These are phyloP conservation scores for Silene uniflora DNA, from an alignment of 148 eudicot species.

Conservation along the genomic window DNA sequence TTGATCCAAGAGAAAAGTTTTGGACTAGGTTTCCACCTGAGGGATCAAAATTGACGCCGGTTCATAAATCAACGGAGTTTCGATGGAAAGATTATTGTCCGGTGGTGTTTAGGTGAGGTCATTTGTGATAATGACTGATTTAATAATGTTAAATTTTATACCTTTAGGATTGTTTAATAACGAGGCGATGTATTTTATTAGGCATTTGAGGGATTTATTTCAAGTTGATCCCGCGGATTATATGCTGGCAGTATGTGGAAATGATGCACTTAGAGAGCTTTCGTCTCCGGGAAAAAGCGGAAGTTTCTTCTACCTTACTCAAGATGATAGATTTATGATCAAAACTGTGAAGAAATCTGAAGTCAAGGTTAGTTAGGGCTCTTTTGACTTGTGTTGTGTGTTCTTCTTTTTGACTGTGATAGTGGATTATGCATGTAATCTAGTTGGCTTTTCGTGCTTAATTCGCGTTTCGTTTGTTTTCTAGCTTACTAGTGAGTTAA, in stretches of 20 bases:
- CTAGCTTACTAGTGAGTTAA: not conserved
- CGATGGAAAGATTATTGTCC: conserved; percentile 99
- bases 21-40: conserved; percentile 94
- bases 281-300: conserved; percentile 99
- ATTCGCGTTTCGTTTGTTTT: conserved; percentile 9
- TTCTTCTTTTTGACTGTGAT: not conserved
- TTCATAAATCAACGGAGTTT: conserved; percentile 80
- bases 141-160: conserved; percentile 4
- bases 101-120: conserved; percentile 71
- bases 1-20: conserved; percentile 86
- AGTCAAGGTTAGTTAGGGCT: conserved; percentile 80
- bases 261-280: conserved; percentile 86
- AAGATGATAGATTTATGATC: conserved; percentile 94
- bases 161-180: conserved; percentile 13
- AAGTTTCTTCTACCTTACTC: conserved; percentile 85
- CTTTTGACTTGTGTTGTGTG: conserved; percentile 13
- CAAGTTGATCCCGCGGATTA: conserved; percentile 97
- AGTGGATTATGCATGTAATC: not conserved
- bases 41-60: conserved; percentile 81
- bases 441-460: conserved; percentile 9
- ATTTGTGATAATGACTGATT: conserved; percentile 5
- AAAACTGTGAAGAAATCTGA: conserved; percentile 96
- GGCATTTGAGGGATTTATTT: conserved; percentile 79
- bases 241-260: conserved; percentile 90
- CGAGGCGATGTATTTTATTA: conserved; percentile 21